Evolutionary conservation across 1,284 basidiomycete species (phyloP).

Genomic region (Cryptococcus sp.): DNA sequence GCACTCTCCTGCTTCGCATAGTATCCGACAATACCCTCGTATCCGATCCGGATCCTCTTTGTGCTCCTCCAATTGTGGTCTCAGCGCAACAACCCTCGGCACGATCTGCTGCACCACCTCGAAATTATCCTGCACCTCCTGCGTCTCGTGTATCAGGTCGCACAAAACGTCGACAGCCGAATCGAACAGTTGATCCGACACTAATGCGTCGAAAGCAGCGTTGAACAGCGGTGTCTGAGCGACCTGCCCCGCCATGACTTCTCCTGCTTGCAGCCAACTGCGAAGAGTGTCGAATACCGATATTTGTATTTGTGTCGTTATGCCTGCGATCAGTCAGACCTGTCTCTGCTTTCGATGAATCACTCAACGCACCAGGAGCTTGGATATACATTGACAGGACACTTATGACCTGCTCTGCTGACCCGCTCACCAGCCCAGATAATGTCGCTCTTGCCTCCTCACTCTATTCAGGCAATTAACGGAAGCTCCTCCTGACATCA

Average conservation of each 20-base stretch:
- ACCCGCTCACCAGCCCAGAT: slow-evolving; percentile 67
- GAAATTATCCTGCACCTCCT: slow-evolving; percentile 95
- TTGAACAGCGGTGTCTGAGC: slow-evolving; percentile 79
- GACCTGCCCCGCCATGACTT: slow-evolving; percentile 69
- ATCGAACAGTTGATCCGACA: slow-evolving; percentile 86
- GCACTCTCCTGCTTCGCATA: slow-evolving; percentile 93
- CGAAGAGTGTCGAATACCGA: slow-evolving; percentile 86
- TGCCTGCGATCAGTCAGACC: slow-evolving; percentile 60
- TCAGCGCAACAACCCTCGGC: slow-evolving; percentile 74
- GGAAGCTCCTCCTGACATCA: neutral
- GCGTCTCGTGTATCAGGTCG: slow-evolving; percentile 96
- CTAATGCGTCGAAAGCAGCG: slow-evolving; percentile 80
- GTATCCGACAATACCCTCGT: slow-evolving; percentile 85
- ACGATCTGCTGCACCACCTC: slow-evolving; percentile 83
- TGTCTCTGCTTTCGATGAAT: neutral
- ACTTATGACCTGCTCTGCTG: slow-evolving; percentile 72
- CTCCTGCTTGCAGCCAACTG: slow-evolving; percentile 86
- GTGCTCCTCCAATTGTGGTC: slow-evolving; percentile 61
- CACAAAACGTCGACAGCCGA: slow-evolving; percentile 87
- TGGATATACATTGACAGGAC: slow-evolving; percentile 87
- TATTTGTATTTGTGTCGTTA: slow-evolving; percentile 76
- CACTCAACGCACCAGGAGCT: slow-evolving; percentile 68
- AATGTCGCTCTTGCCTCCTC: slow-evolving; percentile 75
- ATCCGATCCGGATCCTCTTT: slow-evolving; percentile 83
- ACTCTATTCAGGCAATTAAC: slow-evolving; percentile 58